Evolutionary conservation across 345 rosid species (phyloP).

Genomic region (Ceriops zippeliana): DNA sequence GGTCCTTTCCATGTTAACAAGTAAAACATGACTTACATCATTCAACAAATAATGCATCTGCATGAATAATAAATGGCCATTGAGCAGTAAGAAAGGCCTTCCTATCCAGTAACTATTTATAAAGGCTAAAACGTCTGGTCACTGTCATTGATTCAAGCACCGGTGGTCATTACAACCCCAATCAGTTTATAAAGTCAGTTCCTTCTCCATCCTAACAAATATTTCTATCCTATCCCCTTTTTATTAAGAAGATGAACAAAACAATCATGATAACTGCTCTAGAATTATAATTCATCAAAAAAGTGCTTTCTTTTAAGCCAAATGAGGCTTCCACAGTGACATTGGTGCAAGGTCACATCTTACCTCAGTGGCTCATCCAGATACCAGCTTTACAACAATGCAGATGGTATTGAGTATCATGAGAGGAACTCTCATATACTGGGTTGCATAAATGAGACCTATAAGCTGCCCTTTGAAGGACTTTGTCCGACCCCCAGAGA

Average conservation of each 20-base stretch:
- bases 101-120: not conserved
- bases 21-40: not conserved
- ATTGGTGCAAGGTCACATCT: not conserved
- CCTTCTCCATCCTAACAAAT: no score
- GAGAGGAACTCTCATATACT: slow-evolving; percentile 75
- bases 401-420: slow-evolving; percentile 53
- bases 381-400: slow-evolving; percentile 65
- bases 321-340: not conserved
- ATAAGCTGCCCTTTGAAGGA: slow-evolving; percentile 68
- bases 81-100: not conserved
- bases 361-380: slow-evolving; percentile 39
- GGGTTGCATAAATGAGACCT: slow-evolving; percentile 70
- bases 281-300: not conserved
- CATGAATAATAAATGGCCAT: not conserved
- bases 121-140: not conserved
- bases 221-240: no score
- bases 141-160: not conserved
- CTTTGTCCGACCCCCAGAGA: slow-evolving; percentile 56
- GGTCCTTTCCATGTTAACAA: not conserved
- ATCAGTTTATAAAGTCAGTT: not conserved
- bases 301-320: not conserved
- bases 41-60: not conserved
- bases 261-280: no score
- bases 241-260: no score
- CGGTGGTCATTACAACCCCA: not conserved